Base-by-base conservation (phyloP, 1,284 basidiomycete species). In the Irpex rosettiformis region DNA sequence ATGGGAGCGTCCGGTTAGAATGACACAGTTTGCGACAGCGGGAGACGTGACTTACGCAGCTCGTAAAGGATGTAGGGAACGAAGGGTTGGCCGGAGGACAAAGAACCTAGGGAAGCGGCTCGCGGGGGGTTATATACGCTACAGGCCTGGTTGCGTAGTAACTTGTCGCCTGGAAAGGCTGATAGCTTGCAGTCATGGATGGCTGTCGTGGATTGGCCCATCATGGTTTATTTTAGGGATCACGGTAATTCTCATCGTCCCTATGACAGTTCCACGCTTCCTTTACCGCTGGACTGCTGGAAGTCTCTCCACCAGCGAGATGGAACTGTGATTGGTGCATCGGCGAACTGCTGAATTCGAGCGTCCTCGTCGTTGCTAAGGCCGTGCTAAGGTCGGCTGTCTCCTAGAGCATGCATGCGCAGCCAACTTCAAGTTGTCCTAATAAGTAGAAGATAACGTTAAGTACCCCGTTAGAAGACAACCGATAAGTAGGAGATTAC, bases 41-140 rank as follows among this genome's bases (percentile, higher is more conserved):
- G n/a, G 27, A 18, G 25, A 16, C 4, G 13, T 13, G 13, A 51
- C 48, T 18, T 51, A 51, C 48, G 28, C 48, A 51, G 48, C 48
- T 51, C 48, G 48, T 25, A 51, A 22, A 29, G 25, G 18, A 47
- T 18, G 43, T 18, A 51, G 48, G 27, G 25, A 51, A 25, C 48
- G 48, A 25, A 51, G 25, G n/a, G 48, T 51, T 40, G 48, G 48
- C 27, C 48, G 48, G 48, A 47, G 48, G 48, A 51, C 25, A 18
- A 28, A 28, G 48, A 28, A 16, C n/a, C 7, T 8, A n/a, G 21
- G 43, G 6, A 51, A 28, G 10, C 25, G 24, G 11, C 24, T 8
- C 22, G 13, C 48, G 48, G 25, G 16, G 24, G 27, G 3, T 18
- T 51, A 51, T 51, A 51, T 51, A 28, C 48, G 13, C 21, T 47